phyloP scores from a whole-genome alignment of 73 alveolate genomes.

The Symbiodinium natans region DNA sequence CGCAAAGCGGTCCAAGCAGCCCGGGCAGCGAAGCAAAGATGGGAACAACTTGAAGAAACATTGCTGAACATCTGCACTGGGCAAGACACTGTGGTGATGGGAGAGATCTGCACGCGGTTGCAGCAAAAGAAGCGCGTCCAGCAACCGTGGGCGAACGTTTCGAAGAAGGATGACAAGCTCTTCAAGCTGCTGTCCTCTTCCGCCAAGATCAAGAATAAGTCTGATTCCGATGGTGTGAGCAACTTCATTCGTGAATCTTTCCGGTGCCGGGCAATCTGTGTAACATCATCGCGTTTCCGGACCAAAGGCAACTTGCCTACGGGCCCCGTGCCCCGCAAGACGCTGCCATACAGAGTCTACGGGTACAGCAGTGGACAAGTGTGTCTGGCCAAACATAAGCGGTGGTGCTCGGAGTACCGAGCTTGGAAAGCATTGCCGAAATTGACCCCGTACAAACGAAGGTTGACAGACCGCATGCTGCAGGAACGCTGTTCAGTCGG shows the following conservation, averaged over 20 bases:
- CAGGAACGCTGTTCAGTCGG: too few species aligned
- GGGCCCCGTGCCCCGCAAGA: too few species aligned
- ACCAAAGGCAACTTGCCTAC: too few species aligned
- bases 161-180: background rate
- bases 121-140: background rate
- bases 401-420: too few species aligned
- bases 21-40: background rate
- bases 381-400: too few species aligned
- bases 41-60: background rate
- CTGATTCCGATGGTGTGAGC: background rate
- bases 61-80: background rate
- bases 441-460: too few species aligned
- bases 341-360: too few species aligned
- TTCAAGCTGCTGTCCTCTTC: background rate
- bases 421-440: too few species aligned
- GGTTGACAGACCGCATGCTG: too few species aligned
- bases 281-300: background rate
- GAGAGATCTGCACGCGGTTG: background rate
- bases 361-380: too few species aligned
- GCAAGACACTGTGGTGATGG: background rate
- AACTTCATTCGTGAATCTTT: background rate
- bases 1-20: background rate
- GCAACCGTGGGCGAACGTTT: background rate
- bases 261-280: background rate
- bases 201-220: background rate